These are phyloP conservation scores for Friedmanniomyces simplex DNA, from an alignment of 495 filamentous ascomycete genomes.

Conservation along the genomic window DNA sequence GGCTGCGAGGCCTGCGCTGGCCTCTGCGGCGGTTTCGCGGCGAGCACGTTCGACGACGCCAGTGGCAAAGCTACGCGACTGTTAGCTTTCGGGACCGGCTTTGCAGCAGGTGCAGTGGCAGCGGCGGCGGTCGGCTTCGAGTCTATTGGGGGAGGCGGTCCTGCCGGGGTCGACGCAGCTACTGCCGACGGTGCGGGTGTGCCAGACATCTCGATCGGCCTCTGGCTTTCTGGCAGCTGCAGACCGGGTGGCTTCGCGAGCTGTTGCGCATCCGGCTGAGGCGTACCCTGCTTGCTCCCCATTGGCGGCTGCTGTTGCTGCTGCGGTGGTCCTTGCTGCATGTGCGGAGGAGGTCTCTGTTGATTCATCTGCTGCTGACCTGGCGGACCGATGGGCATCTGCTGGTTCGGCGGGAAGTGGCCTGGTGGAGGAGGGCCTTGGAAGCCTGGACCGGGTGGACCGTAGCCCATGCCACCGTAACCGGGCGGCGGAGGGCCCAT, in stretches of 20 bases:
- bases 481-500: constrained; percentile 42
- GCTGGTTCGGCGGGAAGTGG: constrained; percentile 26
- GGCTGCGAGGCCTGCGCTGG: constrained; percentile 21
- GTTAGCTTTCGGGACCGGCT: constrained; percentile 44
- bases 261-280: constrained; percentile 13
- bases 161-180: constrained; percentile 9
- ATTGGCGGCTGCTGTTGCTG: constrained; percentile 37
- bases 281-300: constrained; percentile 19
- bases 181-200: constrained; percentile 18
- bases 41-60: constrained; percentile 16
- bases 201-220: constrained; percentile 19
- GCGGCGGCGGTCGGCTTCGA: constrained; percentile 33
- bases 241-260: constrained; percentile 7
- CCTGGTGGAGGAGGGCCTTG: constrained; percentile 37
- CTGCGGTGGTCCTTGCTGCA: constrained; percentile 36
- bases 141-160: constrained; percentile 34
- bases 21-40: constrained; percentile 21
- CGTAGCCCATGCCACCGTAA: constrained; percentile 17
- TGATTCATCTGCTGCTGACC: constrained; percentile 29
- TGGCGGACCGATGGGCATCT: constrained; percentile 33
- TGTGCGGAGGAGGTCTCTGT: constrained; percentile 36
- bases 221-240: constrained; percentile 12
- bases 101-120: constrained; percentile 37
- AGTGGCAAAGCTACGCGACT: constrained; percentile 47
- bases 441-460: constrained; percentile 55